phyloP scores from a whole-genome alignment of 345 rosid genomes.

The Citrus inodora region DNA sequence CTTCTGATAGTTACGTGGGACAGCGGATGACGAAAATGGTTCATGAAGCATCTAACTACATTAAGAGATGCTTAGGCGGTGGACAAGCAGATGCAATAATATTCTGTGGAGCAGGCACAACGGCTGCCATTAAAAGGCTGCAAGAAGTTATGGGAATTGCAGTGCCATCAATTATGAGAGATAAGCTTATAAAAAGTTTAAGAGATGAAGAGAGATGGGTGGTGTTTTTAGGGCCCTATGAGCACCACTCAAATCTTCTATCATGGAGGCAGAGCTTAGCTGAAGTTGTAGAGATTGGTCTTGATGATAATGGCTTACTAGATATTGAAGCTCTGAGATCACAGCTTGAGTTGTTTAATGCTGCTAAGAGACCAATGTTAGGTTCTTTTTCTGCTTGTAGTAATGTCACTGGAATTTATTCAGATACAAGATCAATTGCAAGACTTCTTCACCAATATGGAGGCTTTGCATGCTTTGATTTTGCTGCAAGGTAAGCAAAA shows the following conservation, averaged over 20 bases:
- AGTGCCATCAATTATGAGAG: constrained; percentile 42
- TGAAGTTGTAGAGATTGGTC: constrained; percentile 50
- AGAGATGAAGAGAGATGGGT: constrained; percentile 45
- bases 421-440: constrained; percentile 45
- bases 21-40: constrained; percentile 43
- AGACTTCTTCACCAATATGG: constrained; percentile 45
- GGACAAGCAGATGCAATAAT: constrained; percentile 39
- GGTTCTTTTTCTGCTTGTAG: constrained; percentile 67
- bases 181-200: constrained; percentile 27
- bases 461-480: constrained; percentile 57
- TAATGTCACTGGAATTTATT: constrained; percentile 44
- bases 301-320: constrained; percentile 32
- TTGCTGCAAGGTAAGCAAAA: constrained; percentile 49
- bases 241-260: constrained; percentile 65
- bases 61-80: constrained; percentile 52
- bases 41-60: constrained; percentile 40
- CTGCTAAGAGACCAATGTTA: constrained; percentile 39
- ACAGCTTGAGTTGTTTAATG: constrained; percentile 22
- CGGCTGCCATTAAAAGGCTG: constrained; percentile 50
- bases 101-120: constrained; percentile 55
- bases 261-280: constrained; percentile 65
- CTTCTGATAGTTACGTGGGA: constrained; percentile 29
- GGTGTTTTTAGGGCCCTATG: constrained; percentile 53
- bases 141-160: constrained; percentile 60
- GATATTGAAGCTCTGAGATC: constrained; percentile 29